Evolutionary conservation across 169 alveolate species (phyloP), one percentile per base, ranked within the genome.

Genomic region (Eimeria praecox): DNA sequence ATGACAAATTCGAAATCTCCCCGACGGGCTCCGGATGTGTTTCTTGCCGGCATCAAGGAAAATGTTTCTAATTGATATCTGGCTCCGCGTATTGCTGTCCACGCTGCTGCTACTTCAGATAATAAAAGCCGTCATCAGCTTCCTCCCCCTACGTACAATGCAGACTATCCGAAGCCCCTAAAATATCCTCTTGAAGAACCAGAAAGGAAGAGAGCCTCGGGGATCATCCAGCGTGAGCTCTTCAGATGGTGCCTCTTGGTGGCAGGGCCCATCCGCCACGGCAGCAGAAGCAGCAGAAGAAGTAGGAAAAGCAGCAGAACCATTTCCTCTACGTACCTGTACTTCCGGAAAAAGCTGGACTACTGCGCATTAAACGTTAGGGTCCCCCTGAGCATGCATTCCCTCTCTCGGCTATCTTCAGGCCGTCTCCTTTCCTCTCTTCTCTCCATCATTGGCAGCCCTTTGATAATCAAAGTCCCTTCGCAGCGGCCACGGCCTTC

Each of bases 401-500:
- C 80, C 62, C 93, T 56, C 2, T 86, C 93, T n/a, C 80, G 16
- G 82, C 75, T n/a, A 12, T 86, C 82, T 33, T 80, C 20, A 4
- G 59, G 64, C 3, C 93, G n/a, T 44, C 82, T 86, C n/a, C 54
- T 35, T 10, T 86, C 93, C 18, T 59, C 64, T 8, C 82, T 59
- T 2, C 46, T 82, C 71, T 82, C 90, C 20, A 54, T 18, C 33
- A n/a, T 0, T 24, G 93, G 93, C 46, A 86, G 82, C 38, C 93
- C 93, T 44, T 86, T 86, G 71, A 86, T 86, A 33, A 62, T 86
- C 56, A 86, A 46, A 18, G 80, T 59, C 12, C 93, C 93, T 35
- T 86, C 82, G 62, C 80, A 86, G n/a, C 80, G 93, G 44, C 93
- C 93, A 4, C 82, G 82, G 82, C 82, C 71, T 20, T 86, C 93